Percentiles rank a stretch among this genome's conserved stretches.
Conservation (phyloP, 345 rosid species). For the Combretum micranthum region DNA sequence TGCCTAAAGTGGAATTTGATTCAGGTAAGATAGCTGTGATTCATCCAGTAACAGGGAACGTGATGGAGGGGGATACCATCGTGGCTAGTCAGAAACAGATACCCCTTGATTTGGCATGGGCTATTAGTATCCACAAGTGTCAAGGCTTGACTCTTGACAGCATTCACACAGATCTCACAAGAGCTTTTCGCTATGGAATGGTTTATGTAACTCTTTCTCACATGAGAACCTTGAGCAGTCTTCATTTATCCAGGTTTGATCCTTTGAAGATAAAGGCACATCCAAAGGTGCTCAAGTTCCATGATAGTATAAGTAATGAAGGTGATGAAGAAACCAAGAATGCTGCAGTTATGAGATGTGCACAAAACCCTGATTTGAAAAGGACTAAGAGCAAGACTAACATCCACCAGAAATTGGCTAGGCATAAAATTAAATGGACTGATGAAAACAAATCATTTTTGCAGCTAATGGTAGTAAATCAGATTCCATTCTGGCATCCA, state of each 20-base stretch:
- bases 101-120: constrained; percentile 23
- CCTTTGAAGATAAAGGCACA: constrained; percentile 20
- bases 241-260: constrained; percentile 18
- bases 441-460: background rate
- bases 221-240: constrained; percentile 15
- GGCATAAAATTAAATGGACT: too few relatives aligned
- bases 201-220: constrained; percentile 22
- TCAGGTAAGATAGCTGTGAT: constrained; percentile 11
- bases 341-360: too few relatives aligned
- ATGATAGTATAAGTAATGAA: constrained; percentile 1
- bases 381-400: too few relatives aligned
- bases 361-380: too few relatives aligned
- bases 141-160: constrained; percentile 24
- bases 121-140: constrained; percentile 27
- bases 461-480: constrained; percentile 12
- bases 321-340: background rate
- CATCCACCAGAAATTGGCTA: too few relatives aligned
- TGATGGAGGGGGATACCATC: constrained; percentile 7
- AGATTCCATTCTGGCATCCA: constrained; percentile 28
- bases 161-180: constrained; percentile 17
- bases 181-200: constrained; percentile 24
- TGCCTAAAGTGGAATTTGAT: constrained; percentile 22
- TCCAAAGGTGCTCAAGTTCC: constrained; percentile 21
- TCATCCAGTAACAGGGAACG: constrained; percentile 6
- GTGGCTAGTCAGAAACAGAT: constrained; percentile 19